Evolutionary conservation across 2,329 filamentous ascomycete species (phyloP).

Genomic region (Paracamarosporium sp.): DNA sequence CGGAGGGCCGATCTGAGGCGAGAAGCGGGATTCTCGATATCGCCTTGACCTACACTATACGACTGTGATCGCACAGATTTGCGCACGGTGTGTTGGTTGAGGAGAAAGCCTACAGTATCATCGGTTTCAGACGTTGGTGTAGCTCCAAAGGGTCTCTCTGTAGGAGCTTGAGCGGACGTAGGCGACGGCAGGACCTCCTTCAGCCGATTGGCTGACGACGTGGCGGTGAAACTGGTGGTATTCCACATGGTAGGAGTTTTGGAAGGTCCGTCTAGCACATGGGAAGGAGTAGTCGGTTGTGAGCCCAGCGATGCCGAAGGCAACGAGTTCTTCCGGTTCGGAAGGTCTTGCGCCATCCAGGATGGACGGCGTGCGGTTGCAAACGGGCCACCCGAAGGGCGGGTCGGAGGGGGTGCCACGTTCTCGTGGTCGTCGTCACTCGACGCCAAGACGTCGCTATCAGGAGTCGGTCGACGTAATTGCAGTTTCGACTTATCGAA

Average conservation of each 20-base stretch:
- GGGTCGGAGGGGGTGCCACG: constrained; percentile 29
- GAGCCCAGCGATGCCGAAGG: constrained; percentile 72
- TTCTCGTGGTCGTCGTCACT: constrained; percentile 88
- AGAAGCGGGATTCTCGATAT: constrained; percentile 58
- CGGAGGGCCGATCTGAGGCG: constrained; percentile 63
- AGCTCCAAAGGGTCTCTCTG: constrained; percentile 32
- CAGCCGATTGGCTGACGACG: constrained; percentile 28
- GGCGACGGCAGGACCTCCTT: constrained; percentile 45
- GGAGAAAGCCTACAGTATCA: constrained; percentile 46
- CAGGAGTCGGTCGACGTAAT: constrained; percentile 83
- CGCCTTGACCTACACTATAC: constrained; percentile 91
- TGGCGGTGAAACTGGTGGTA: constrained; percentile 41
- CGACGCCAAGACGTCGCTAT: constrained; percentile 91
- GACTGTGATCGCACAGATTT: constrained; percentile 96
- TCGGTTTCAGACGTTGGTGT: constrained; percentile 55
- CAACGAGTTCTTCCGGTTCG: constrained; percentile 76
- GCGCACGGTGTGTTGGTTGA: constrained; percentile 68
- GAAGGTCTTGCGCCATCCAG: constrained; percentile 80
- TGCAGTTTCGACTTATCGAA: constrained; percentile 72
- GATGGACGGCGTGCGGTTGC: constrained; percentile 38
- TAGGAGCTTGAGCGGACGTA: constrained; percentile 32
- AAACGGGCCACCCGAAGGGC: constrained; percentile 22
- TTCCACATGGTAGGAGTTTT: constrained; percentile 51
- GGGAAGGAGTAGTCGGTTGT: constrained; percentile 79
- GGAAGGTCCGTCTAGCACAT: constrained; percentile 54